These are phyloP conservation scores for Grifola frondosa DNA, from an alignment of 1,284 basidiomycete species.

Conservation along the genomic window DNA sequence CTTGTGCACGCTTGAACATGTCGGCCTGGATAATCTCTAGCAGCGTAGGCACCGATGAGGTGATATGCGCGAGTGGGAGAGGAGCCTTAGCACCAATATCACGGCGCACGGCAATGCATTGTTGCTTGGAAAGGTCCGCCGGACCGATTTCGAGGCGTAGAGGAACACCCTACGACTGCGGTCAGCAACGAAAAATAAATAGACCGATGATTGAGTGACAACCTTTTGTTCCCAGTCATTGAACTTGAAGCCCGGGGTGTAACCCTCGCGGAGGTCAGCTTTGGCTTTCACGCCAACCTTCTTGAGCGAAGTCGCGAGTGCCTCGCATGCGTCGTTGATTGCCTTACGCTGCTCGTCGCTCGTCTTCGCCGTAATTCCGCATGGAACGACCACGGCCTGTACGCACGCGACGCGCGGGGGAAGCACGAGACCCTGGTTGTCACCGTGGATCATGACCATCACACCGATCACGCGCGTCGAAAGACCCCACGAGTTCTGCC, in stretches of 20 bases:
- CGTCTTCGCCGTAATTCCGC: constrained; percentile 85
- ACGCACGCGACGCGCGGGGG: constrained; percentile 93
- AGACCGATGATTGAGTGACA: constrained; percentile 10
- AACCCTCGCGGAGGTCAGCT: constrained; percentile 91
- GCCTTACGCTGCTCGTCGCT: constrained; percentile 67
- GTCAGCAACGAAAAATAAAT: constrained; percentile 1
- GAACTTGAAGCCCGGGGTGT: constrained; percentile 99
- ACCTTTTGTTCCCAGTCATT: constrained; percentile 99
- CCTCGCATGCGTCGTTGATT: constrained; percentile 80
- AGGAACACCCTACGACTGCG: constrained; percentile 78
- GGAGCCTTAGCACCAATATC: constrained; percentile 83
- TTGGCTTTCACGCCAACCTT: constrained; percentile 81
- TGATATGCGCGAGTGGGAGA: constrained; percentile 68
- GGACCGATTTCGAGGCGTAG: constrained; percentile 97
- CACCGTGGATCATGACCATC: constrained; percentile 99
- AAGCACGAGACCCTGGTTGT: constrained; percentile 95
- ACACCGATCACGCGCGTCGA: constrained; percentile 97
- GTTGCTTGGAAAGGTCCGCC: constrained; percentile 83
- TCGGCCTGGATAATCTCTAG: constrained; percentile 88
- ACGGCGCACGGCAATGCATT: constrained; percentile 85
- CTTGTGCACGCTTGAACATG: constrained; percentile 84
- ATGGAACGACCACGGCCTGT: constrained; percentile 92
- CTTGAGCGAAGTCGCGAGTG: constrained; percentile 70
- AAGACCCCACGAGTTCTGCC: constrained; percentile 99
- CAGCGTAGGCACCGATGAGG: constrained; percentile 56